A percentile compares a stretch with the other conserved stretches of the same genome.
Conservation (phyloP, 2,329 filamentous ascomycete genomes). For the Metarhizium brunneum region DNA sequence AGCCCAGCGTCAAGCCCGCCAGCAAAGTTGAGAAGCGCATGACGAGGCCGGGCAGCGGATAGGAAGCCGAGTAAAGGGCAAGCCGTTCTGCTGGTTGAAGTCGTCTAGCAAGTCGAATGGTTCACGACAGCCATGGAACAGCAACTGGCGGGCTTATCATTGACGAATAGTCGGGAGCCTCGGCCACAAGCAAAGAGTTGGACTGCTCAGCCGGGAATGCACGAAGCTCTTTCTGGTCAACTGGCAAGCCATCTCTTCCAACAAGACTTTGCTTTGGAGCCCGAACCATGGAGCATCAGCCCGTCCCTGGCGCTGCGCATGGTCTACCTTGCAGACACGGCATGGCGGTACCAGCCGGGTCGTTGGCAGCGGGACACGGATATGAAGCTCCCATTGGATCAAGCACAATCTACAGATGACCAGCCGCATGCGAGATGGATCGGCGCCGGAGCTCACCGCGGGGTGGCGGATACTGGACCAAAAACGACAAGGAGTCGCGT, state of each 20-base stretch:
- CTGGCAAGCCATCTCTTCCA: not conserved
- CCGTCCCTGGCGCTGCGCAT: not conserved
- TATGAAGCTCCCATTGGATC: not conserved
- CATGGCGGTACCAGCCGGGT: not conserved
- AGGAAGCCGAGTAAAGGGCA: not conserved
- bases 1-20: constrained; percentile 7
- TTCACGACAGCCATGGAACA: not conserved
- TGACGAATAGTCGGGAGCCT: not conserved
- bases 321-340: not conserved
- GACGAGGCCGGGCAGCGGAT: not conserved
- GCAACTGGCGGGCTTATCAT: not conserved
- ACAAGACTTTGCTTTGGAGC: not conserved
- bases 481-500: not conserved
- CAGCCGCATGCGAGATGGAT: not conserved
- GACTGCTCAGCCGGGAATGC: not conserved
- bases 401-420: not conserved
- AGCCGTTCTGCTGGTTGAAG: not conserved
- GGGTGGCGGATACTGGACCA: not conserved
- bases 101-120: not conserved
- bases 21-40: constrained; percentile 16
- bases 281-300: not conserved
- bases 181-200: not conserved
- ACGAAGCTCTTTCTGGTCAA: not conserved
- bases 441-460: not conserved
- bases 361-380: not conserved